phyloP scores from a whole-genome alignment of 2,329 filamentous ascomycete genomes.

The Lachnellula subtilissima region DNA sequence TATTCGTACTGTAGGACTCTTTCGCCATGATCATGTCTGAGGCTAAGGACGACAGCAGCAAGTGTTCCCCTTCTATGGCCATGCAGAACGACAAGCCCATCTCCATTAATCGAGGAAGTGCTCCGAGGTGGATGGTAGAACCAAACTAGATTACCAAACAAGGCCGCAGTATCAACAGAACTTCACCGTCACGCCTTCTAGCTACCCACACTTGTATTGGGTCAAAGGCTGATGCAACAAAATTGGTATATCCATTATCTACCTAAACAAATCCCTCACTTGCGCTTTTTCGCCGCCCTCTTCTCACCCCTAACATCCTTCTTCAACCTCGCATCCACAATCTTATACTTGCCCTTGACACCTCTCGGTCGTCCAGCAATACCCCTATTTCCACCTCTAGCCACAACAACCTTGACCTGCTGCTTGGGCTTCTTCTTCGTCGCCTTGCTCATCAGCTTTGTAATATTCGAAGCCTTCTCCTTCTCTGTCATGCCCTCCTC shows the following conservation, averaged over 20 bases:
- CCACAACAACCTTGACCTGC: slow-evolving; percentile 83
- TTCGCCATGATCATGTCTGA: no score
- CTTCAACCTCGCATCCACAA: slow-evolving; percentile 93
- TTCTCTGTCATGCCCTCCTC: slow-evolving; percentile 93
- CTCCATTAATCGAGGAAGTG: no score
- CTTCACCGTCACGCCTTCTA: no score
- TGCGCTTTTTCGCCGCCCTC: slow-evolving; percentile 70
- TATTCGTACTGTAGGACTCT: no score
- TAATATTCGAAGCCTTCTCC: slow-evolving; percentile 85
- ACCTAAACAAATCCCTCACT: slow-evolving; percentile 26
- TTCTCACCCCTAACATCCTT: slow-evolving; percentile 91
- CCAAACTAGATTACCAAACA: no score
- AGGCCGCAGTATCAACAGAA: no score
- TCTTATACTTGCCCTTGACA: slow-evolving; percentile 95
- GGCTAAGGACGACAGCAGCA: no score
- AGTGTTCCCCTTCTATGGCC: no score
- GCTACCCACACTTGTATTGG: no score
- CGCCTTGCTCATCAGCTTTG: slow-evolving; percentile 75
- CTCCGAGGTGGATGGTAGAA: no score
- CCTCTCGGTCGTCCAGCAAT: slow-evolving; percentile 82
- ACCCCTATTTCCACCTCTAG: slow-evolving; percentile 76
- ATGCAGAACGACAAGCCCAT: no score
- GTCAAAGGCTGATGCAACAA: not conserved
- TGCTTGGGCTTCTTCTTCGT: slow-evolving; percentile 81
- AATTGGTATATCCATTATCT: not conserved